Evolutionary conservation across 2,329 filamentous ascomycete species (phyloP), one percentile per base, ranked within the genome.

Genomic region (Chlorencoelia australis): DNA sequence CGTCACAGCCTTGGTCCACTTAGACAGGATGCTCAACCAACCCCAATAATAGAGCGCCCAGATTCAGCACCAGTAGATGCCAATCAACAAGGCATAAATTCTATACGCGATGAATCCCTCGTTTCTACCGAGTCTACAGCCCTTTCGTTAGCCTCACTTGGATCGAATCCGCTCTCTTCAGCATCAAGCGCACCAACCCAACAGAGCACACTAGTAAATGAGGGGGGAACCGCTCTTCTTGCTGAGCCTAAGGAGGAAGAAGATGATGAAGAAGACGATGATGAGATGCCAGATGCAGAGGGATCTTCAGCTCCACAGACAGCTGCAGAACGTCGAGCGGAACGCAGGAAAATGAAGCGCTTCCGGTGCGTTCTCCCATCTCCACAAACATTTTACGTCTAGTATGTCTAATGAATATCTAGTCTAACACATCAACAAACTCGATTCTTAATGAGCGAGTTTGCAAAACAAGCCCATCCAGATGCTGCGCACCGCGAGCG

Each of bases 371-470:
- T 39, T 37, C 10, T 22, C 14, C 24, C 14, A 18, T 30, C 28
- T 7, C n/a, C 7, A 24, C 9, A 35, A 14, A 19, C 17, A 41
- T 37, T 35, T 25, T 29, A 14, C 20, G 10, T 28, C 33, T 18
- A 36, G 20, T 16, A 19, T 22, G 35, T 47, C 64, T 69, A 49
- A 69, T 51, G 20, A 14, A 32, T 11, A 10, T 32, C 22, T 52
- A 93, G 88, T 48, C 76, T 96, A 46, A 94, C 88, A 1, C 88
- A 95, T 59, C 89, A 91, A 52, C 89, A 96, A 68, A 95, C 89
- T n/a, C 79, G 89, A 10, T 96, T 94, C 53, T 67, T 96, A 39
- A 94, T 94, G 86, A 94, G 85, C 61, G 88, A 96, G 58, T 96
- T 95, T 54, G 83, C 87, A 39, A 87, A 91, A 51, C 87, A 96